Base-by-base conservation (phyloP, 2,329 filamentous ascomycete species). In the Aaosphaeria pasadenensis region DNA sequence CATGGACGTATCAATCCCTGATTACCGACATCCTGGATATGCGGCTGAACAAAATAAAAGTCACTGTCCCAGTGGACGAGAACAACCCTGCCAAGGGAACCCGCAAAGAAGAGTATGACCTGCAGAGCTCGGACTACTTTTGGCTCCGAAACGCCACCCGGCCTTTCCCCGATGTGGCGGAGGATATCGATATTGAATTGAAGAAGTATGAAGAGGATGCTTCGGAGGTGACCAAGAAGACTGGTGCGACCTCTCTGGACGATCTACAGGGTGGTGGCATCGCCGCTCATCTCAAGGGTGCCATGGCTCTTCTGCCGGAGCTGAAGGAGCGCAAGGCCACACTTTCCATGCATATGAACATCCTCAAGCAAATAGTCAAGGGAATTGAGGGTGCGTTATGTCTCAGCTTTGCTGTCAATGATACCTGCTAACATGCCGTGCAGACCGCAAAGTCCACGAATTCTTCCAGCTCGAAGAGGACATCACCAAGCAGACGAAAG, bases 321-420 rank as follows among this genome's bases (percentile, higher is more conserved):
- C 78, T 99, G 56, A 81, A 91, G 54, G 94, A 97, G 70, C 85
- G 94, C 50, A 99, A 99, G 69, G 85, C 62, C 1, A 65, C 59
- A 2, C 81, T 99, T 5, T 94, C 96, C 66, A 97, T 96, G 88
- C 94, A 99, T 70, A 99, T 99, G 94, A 96, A 95, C 67, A 96
- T 97, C 50, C 79, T 95, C 4, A 92, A 91, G 1, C 89, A 89
- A 1, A 68, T 87, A 7, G 71, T 87, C 48, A 83, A 85, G 59
- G 91, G 91, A 1, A 96, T 97, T 71, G 96, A 97, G 67, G 55
- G 60, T 61, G 35, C 43, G 55, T 28, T 4, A 24, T 35, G 6
- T 32, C 17, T 41, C 5, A 38, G 11, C 13, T 38, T 13, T 2
- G 2, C 7, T 30, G 24, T 33, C 17, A 7, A 24, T 29, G 6